Evolutionary conservation across 768 basidiomycete species (phyloP).

Genomic region (Auricularia sp.): DNA sequence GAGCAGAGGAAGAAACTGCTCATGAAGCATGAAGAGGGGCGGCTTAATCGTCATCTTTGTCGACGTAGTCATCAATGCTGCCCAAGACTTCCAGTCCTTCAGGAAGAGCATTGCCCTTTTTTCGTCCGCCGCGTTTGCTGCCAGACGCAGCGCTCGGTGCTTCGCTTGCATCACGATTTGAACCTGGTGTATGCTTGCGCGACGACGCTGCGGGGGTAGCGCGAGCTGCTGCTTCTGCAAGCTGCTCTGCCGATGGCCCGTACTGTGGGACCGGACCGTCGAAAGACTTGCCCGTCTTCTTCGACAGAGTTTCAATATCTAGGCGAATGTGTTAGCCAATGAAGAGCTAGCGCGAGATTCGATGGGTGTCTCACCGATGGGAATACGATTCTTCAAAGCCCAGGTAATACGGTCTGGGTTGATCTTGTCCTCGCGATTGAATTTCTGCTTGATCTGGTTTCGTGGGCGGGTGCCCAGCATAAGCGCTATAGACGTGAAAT

Average conservation of each 20-base stretch:
- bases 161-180: not conserved
- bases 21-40: too few relatives aligned
- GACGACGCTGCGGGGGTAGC: not conserved
- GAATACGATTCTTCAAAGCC: slow-evolving; percentile 62
- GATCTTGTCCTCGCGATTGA: slow-evolving; percentile 79
- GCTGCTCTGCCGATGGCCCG: not conserved
- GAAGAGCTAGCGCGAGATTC: not conserved
- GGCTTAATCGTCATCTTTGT: not conserved
- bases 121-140: not conserved
- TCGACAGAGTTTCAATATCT: not conserved
- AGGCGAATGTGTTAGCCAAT: not conserved
- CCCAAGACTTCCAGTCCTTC: not conserved
- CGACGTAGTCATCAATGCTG: not conserved
- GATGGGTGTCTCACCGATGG: slow-evolving; percentile 48
- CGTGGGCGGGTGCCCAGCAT: slow-evolving; percentile 77
- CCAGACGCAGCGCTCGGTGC: not conserved
- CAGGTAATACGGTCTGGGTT: slow-evolving; percentile 66
- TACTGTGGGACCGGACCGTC: not conserved
- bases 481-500: slow-evolving; percentile 85
- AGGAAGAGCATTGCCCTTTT: not conserved
- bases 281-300: not conserved
- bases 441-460: slow-evolving; percentile 87
- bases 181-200: not conserved
- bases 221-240: not conserved
- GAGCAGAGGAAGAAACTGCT: too few relatives aligned